Conservation (phyloP, 2,329 filamentous ascomycete genomes). For the Plectosphaerella sp. region DNA sequence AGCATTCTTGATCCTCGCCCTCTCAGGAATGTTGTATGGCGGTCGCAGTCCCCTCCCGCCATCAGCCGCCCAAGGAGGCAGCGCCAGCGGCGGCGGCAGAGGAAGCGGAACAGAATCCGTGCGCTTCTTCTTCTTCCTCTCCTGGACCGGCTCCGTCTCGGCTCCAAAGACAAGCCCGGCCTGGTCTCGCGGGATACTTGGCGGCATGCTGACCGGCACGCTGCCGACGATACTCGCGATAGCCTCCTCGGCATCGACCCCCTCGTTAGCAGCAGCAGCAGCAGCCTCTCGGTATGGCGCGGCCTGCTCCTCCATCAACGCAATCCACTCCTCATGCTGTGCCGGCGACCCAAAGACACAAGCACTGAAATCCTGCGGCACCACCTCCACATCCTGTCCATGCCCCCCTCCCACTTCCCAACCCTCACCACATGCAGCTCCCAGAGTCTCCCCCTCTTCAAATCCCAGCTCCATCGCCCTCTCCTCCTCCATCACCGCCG, state of each 20-base stretch:
- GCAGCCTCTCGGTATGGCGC: background rate
- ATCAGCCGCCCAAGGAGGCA: background rate
- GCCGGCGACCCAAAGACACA: background rate
- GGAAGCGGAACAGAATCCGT: background rate
- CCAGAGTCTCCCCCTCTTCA: background rate
- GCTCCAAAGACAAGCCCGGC: background rate
- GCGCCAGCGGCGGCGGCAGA: conserved; percentile 3
- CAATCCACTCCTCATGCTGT: background rate
- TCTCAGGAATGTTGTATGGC: conserved; percentile 22
- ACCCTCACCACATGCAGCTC: background rate
- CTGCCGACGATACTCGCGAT: background rate
- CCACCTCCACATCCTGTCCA: background rate
- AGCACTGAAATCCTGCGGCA: too few species aligned
- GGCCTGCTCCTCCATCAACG: background rate
- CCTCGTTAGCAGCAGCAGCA: background rate
- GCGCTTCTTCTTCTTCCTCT: background rate
- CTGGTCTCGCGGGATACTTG: background rate
- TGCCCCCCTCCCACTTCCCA: background rate
- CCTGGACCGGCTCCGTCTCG: background rate
- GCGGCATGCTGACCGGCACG: background rate
- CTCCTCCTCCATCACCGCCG: conserved; percentile 31
- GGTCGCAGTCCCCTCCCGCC: conserved; percentile 6
- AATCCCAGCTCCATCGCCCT: background rate
- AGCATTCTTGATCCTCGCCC: conserved; percentile 22
- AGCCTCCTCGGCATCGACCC: background rate